Evolutionary conservation across 805 yeast species (phyloP).

Genomic region (Zygotorulaspora sp.): DNA sequence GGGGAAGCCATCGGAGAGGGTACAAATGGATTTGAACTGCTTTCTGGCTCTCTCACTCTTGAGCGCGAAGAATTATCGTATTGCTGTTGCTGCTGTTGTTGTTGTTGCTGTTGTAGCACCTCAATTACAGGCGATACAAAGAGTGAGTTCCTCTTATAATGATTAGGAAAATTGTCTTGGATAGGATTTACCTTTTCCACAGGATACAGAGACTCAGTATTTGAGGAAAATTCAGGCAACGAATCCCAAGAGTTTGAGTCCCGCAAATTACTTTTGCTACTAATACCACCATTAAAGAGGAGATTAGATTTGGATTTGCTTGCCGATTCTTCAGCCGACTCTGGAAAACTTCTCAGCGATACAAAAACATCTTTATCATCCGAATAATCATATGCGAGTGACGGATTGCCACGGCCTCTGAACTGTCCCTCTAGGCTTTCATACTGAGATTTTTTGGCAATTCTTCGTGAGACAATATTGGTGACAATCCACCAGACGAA

Average conservation of each 20-base stretch:
- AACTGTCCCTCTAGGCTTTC: conserved; percentile 13
- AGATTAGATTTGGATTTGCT: conserved; percentile 5
- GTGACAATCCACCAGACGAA: conserved; percentile 49
- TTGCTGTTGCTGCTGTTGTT: conserved; percentile 18
- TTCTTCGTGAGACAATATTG: conserved; percentile 45
- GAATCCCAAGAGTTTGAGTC: conserved; percentile 12
- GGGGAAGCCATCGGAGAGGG: conserved; percentile 10
- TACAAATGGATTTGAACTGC: conserved; percentile 6
- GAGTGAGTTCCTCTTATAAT: conserved; percentile 39
- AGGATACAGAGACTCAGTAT: neutral
- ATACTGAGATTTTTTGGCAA: conserved; percentile 43
- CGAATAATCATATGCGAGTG: conserved; percentile 16
- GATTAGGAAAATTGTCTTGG: conserved; percentile 17
- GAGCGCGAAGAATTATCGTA: neutral
- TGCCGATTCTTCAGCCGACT: conserved; percentile 8
- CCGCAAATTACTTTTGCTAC: conserved; percentile 6
- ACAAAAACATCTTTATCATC: conserved; percentile 11
- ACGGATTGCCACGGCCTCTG: conserved; percentile 23
- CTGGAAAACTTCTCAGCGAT: conserved; percentile 2
- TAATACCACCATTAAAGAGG: conserved; percentile 6
- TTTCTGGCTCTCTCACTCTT: neutral
- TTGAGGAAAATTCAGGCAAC: conserved; percentile 8
- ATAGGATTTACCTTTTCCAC: conserved; percentile 18
- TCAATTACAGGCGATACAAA: conserved; percentile 81
- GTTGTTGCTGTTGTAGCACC: conserved; percentile 49